Percentiles rank a stretch among this genome's conserved stretches.
Evolutionary conservation across 129 eudicot species (phyloP).

Genomic region (Lonicera japonica): DNA sequence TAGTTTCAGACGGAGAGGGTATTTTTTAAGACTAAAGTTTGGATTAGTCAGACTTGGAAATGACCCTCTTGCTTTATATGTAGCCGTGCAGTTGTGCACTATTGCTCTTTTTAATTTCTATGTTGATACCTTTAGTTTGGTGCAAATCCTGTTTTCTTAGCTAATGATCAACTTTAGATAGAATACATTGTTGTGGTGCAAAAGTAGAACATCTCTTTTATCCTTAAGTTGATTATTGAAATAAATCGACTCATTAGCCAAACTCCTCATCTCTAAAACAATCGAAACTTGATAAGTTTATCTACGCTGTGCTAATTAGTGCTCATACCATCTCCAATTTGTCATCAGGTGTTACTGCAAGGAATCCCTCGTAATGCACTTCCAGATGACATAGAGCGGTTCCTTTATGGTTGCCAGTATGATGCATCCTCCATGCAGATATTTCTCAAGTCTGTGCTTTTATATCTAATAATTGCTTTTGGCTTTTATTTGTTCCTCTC

Average conservation of each 20-base stretch:
- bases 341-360: constrained; percentile 52
- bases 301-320: background rate
- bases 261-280: too few species aligned
- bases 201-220: background rate
- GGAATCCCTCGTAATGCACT: constrained; percentile 59
- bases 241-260: too few species aligned
- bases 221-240: background rate
- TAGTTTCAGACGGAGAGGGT: too few species aligned
- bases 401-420: constrained; percentile 59
- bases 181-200: background rate
- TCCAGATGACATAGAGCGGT: constrained; percentile 61
- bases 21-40: too few species aligned
- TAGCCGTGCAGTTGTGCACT: too few species aligned
- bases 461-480: background rate
- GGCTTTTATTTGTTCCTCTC: background rate
- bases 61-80: too few species aligned
- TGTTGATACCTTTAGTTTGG: too few species aligned
- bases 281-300: too few species aligned
- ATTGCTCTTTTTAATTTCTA: too few species aligned
- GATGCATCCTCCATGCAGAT: constrained; percentile 38
- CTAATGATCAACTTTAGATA: too few species aligned
- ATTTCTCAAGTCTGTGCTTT: constrained; percentile 33
- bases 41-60: too few species aligned
- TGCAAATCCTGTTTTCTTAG: too few species aligned
- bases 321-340: background rate